These are phyloP conservation scores for Rhizopus delemar DNA, from an alignment of 371 early-diverging fungal species.

Conservation along the genomic window DNA sequence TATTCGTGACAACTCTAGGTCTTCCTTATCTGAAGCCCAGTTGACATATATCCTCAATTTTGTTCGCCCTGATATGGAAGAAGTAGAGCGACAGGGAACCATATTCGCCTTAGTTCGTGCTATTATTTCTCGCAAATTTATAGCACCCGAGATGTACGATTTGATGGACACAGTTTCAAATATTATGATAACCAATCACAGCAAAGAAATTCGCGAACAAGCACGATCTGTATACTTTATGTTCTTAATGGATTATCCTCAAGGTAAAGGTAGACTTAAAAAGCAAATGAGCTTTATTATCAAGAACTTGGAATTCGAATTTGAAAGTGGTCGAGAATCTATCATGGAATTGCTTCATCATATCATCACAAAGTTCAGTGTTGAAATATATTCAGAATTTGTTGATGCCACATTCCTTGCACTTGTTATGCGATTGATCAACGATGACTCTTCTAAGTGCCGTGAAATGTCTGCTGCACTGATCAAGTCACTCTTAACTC, in stretches of 20 bases:
- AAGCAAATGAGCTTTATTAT: constrained; percentile 84
- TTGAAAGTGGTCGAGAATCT: constrained; percentile 89
- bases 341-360: constrained; percentile 82
- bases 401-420: constrained; percentile 83
- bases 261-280: constrained; percentile 75
- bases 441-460: constrained; percentile 90
- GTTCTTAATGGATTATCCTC: constrained; percentile 94
- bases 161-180: constrained; percentile 78
- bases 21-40: constrained; percentile 71
- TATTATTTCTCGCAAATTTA: constrained; percentile 80
- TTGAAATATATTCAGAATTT: constrained; percentile 71
- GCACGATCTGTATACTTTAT: constrained; percentile 81
- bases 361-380: constrained; percentile 77
- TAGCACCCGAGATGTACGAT: constrained; percentile 89
- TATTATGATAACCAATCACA: constrained; percentile 87
- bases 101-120: constrained; percentile 86
- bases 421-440: constrained; percentile 79
- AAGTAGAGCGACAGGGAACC: constrained; percentile 79
- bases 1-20: constrained; percentile 66
- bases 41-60: constrained; percentile 76
- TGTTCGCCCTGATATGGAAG: constrained; percentile 87
- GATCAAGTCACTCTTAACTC: constrained; percentile 65
- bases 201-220: constrained; percentile 74
- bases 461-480: constrained; percentile 83
- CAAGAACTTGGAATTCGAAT: constrained; percentile 85